These are phyloP conservation scores for Combretum micranthum DNA, from an alignment of 345 rosid species.

Conservation along the genomic window DNA sequence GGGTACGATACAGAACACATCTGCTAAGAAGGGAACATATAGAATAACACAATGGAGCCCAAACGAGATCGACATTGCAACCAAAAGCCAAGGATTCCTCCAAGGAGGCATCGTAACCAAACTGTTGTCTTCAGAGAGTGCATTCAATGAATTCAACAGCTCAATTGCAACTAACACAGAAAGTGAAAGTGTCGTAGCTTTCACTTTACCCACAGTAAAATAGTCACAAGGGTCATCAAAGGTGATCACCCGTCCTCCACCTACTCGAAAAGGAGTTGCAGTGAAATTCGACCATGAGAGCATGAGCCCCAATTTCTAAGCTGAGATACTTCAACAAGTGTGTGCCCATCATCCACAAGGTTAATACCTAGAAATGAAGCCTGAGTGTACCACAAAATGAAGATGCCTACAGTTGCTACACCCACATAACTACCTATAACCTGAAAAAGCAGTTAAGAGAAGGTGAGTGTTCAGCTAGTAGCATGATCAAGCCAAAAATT, in stretches of 20 bases:
- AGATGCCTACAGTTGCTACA: slow-evolving; percentile 88
- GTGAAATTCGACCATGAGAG: slow-evolving; percentile 79
- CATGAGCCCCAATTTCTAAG: slow-evolving; percentile 79
- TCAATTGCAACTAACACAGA: slow-evolving; percentile 87
- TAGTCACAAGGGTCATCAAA: slow-evolving; percentile 79
- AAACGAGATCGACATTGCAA: slow-evolving; percentile 79
- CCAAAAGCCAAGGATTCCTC: slow-evolving; percentile 87
- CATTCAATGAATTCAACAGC: slow-evolving; percentile 88
- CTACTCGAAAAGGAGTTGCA: slow-evolving; percentile 44
- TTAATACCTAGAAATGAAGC: slow-evolving; percentile 72
- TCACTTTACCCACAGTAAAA: slow-evolving; percentile 75
- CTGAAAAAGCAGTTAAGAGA: slow-evolving; percentile 24
- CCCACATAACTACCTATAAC: slow-evolving; percentile 88
- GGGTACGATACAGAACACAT: slow-evolving; percentile 73
- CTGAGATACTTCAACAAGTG: slow-evolving; percentile 57
- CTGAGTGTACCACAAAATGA: slow-evolving; percentile 80
- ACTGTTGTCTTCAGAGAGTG: slow-evolving; percentile 84
- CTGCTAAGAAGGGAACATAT: slow-evolving; percentile 72
- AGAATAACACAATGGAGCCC: slow-evolving; percentile 81
- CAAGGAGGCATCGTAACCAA: slow-evolving; percentile 80
- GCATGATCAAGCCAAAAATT: too few species aligned
- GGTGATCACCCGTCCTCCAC: slow-evolving; percentile 40
- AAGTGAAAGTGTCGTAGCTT: slow-evolving; percentile 80
- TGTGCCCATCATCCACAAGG: slow-evolving; percentile 67
- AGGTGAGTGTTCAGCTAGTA: too few species aligned